These are phyloP conservation scores for Colletotrichum abscissum DNA, from an alignment of 2,329 filamentous ascomycete species.

Conservation along the genomic window DNA sequence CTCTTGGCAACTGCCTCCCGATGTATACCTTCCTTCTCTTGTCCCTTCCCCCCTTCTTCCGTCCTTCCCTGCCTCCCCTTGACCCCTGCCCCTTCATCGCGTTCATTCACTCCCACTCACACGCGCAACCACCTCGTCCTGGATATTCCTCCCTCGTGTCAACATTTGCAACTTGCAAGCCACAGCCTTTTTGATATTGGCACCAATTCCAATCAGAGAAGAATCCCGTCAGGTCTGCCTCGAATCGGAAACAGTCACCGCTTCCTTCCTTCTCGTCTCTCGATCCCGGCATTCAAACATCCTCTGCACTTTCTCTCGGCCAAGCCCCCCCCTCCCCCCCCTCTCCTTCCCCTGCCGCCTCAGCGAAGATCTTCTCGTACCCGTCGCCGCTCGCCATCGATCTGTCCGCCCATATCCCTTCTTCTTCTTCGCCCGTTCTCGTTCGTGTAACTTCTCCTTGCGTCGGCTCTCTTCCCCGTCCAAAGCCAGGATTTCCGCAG, in stretches of 20 bases:
- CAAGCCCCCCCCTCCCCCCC: no score
- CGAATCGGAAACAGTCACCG: neutral
- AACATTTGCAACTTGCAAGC: neutral
- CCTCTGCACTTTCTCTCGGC: neutral
- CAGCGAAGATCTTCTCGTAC: neutral
- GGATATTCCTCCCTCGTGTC: neutral
- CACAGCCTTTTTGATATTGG: neutral
- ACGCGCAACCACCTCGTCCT: neutral
- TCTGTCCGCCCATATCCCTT: conserved; percentile 8
- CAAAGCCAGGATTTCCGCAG: neutral
- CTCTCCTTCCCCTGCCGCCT: neutral
- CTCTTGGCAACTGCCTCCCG: conserved; percentile 3
- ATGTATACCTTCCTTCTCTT: neutral
- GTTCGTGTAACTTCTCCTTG: conserved; percentile 12
- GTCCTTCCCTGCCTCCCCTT: neutral
- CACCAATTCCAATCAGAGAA: neutral
- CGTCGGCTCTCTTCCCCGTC: conserved; percentile 6
- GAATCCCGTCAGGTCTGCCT: neutral
- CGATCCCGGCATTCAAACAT: neutral
- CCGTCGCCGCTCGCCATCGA: neutral
- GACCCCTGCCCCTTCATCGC: neutral
- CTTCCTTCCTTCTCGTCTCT: neutral
- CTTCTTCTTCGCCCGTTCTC: conserved; percentile 20
- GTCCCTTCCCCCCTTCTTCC: neutral
- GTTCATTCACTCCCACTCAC: neutral